Base-by-base conservation (phyloP, 164 flowering plant species). In the Macadamia integrifolia region DNA sequence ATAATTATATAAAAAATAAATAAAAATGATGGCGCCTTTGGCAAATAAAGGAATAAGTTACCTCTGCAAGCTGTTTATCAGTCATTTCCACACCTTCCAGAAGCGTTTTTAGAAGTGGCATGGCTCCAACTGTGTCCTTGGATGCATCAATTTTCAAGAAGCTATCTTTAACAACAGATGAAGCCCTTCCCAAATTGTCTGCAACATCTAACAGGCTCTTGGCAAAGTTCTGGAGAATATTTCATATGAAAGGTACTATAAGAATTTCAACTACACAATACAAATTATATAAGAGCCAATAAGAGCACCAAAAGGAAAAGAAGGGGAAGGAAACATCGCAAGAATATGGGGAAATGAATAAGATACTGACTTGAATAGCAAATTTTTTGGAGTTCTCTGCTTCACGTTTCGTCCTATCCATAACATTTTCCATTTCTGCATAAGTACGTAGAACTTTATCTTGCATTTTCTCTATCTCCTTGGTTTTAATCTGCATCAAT, bases 31-130 rank as follows among this genome's bases (percentile, higher is more conserved):
- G 48, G 48, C 9, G 48, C 1, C 13, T 46, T 46, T 35, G 40
- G 9, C 50, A 14, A 56, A 55, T 29, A 13, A 13, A 11, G 43
- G 3, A 49, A 18, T 17, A 28, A 53, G 30, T 60, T 80, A 94
- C 98, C 91, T 89, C 96, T 18, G 61, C 63, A 57, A 94, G 90
- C 74, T 92, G 97, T 74, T 92, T 92, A 42, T 90, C 98, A 7
- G 99, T 94, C 97, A 94, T 94, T 67, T 88, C 97, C 76, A 92
- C 98, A 70, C 97, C 98, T 79, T 88, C 97, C 65, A 90, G 13
- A 46, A 46, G 50, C 7, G 50, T 46, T 46, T 46, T 46, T 46
- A 46, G 50, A 11, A 46, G 50, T 52, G 88, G 88, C 50, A 80
- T 84, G 61, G 91, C 97, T 61, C 87, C 97, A 68, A 69, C 61